Evolutionary conservation across 371 early-diverging fungal genomes (phyloP), one percentile per base, ranked within the genome.

Genomic region (Sporodiniella umbellata): DNA sequence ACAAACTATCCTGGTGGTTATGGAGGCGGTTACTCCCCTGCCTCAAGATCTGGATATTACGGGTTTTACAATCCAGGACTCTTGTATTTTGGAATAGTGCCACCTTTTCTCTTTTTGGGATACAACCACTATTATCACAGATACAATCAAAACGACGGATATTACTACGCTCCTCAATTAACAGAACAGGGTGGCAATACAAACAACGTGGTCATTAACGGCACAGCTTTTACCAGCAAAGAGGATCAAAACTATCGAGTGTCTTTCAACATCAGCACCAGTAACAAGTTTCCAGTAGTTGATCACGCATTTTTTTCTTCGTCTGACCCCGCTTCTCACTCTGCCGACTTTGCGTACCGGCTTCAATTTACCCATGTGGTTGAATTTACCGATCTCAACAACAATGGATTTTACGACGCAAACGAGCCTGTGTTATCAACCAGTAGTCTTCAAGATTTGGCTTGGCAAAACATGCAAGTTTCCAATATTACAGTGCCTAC

Each of bases 121-220:
- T 71, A 69, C 19, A 50, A 67, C 23, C 25, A 53, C 8, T 53
- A 54, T 6, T 77, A 77, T 39, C 62, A 66, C 39, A 66, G 77
- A 14, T 77, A 67, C 58, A 70, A 73, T 35, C 33, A 28, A n/a
- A 15, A 72, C 24, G 49, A 31, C 10, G 77, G 77, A 0, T 66
- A 68, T 17, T 77, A 72, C 46, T 77, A 73, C 48, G 77, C 73
- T n/a, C 77, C 77, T 17, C 47, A 51, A 25, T n/a, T 72, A 2
- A 57, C 50, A 10, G 39, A 56, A n/a, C 48, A 49, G 31, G 63
- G 62, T 2, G 54, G 51, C 14, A 63, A 62, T 11, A 62, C 58
- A 8, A 23, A 51, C 1, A 56, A 68, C 33, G 59, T 67, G 3
- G 25, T 70, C 8, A 58, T 77, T 35, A 77, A 68, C 45, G 72